Conservation (phyloP, 2,329 filamentous ascomycete genomes). For the Triangularia setosa region DNA sequence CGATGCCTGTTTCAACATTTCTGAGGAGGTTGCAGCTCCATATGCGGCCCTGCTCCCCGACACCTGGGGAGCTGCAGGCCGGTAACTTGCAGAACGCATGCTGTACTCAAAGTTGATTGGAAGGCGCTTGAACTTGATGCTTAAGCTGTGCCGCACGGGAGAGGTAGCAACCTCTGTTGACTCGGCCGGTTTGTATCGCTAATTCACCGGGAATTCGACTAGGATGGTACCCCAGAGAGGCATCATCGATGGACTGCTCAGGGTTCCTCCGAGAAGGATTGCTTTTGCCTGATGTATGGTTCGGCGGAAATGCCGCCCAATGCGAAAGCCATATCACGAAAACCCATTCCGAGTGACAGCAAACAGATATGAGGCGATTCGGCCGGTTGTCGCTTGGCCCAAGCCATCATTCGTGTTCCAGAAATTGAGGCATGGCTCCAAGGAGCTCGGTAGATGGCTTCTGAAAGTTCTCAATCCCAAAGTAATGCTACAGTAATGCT, state of each 20-base stretch:
- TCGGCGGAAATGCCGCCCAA: neutral
- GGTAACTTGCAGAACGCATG: neutral
- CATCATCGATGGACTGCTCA: neutral
- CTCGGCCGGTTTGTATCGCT: neutral
- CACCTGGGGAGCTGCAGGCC: neutral
- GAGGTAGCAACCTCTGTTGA: neutral
- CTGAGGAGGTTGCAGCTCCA: neutral
- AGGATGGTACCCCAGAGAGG: neutral
- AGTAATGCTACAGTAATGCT: neutral
- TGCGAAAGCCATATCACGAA: neutral
- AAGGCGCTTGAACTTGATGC: neutral
- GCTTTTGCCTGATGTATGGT: neutral
- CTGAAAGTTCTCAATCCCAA: neutral
- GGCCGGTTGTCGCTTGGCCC: neutral
- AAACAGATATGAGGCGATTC: neutral
- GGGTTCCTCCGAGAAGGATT: neutral
- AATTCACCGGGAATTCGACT: neutral
- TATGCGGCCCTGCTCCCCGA: neutral
- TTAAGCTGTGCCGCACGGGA: neutral
- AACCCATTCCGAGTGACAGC: neutral
- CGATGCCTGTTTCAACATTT: slow-evolving; percentile 6
- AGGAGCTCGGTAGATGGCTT: neutral
- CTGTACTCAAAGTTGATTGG: neutral
- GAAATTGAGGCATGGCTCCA: neutral
- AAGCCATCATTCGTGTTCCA: neutral